Percentiles rank a stretch among this genome's conserved stretches.
phyloP scores from a whole-genome alignment of 495 filamentous ascomycete genomes.

The Neohortaea acidophila region DNA sequence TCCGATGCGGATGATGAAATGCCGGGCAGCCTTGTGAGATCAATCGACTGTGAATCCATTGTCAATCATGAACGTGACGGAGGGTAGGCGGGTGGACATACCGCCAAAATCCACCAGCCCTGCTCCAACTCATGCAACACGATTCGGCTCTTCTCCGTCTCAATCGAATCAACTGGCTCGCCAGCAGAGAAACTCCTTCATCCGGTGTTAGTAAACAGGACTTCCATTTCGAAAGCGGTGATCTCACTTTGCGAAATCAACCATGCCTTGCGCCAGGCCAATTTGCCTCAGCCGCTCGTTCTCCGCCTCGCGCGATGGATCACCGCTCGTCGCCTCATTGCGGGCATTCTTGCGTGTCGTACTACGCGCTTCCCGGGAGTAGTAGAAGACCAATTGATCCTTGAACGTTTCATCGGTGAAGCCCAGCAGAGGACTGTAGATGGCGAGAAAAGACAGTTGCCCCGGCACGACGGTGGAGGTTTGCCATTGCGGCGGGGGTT shows the following conservation, averaged over 20 bases:
- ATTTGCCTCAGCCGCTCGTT: slow-evolving; percentile 83
- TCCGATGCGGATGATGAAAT: slow-evolving; percentile 3
- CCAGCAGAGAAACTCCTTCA: slow-evolving; percentile 62
- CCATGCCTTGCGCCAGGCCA: slow-evolving; percentile 95
- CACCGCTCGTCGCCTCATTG: slow-evolving; percentile 28
- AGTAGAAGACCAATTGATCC: slow-evolving; percentile 88
- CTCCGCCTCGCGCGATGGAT: slow-evolving; percentile 37
- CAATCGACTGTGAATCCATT: slow-evolving; percentile 49
- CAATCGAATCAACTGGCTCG: slow-evolving; percentile 63
- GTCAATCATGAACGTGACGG: slow-evolving; percentile 19
- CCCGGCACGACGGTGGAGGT: slow-evolving; percentile 47
- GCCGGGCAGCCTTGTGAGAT: slow-evolving; percentile 48
- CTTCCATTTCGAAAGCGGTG: neutral
- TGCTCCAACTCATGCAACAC: slow-evolving; percentile 71
- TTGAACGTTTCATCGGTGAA: slow-evolving; percentile 71
- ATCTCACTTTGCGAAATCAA: slow-evolving; percentile 64
- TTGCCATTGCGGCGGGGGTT: slow-evolving; percentile 10
- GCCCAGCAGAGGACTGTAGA: slow-evolving; percentile 89
- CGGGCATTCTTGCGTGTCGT: slow-evolving; percentile 18
- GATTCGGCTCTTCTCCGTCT: slow-evolving; percentile 76
- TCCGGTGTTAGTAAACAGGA: neutral
- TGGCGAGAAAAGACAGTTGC: slow-evolving; percentile 71
- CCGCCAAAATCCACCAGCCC: slow-evolving; percentile 91
- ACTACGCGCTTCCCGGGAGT: slow-evolving; percentile 38
- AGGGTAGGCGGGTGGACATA: no score